Base-by-base conservation (phyloP, 495 filamentous ascomycete species). In the Choiromyces venosus region DNA sequence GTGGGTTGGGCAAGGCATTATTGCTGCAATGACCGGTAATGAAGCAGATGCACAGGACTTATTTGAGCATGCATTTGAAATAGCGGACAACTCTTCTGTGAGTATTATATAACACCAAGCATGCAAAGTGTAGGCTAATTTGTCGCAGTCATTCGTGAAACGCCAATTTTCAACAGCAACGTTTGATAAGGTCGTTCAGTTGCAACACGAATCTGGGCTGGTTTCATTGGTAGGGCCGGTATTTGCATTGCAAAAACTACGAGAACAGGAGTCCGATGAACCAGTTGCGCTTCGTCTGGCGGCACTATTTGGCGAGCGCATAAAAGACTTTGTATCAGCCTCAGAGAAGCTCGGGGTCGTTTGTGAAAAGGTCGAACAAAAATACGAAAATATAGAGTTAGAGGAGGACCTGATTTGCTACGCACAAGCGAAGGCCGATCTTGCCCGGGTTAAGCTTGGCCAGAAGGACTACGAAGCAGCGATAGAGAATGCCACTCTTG, bases 21-120 rank as follows among this genome's bases (percentile, higher is more conserved):
- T 97, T 18, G 93, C 94, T 18, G 85, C 91, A 64, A 84, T 92
- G 33, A 85, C 87, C n/a, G 92, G 91, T 1, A 89, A 96, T 71
- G 37, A 81, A 0, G 87, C 87, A 73, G 92, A 98, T 82, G 93
- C 95, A 2, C 86, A 91, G 19, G 87, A 88, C 39, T 86, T 97
- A 16, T 97, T 97, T 80, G 92, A 92, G n/a, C 95, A 99, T 83
- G 93, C 94, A 6, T 94, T 96, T 83, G 95, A 96, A 74, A 96
- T 99, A 69, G 88, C 93, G 0, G 89, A 90, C 65, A 90, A 91
- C 3, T 90, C 91, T 6, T 89, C 89, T 6, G 82, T 87, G 12
- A 65, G 73, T 70, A 25, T 16, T 35, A 16, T n/a, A 37, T 42
- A 39, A 14, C 39, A 39, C 6, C 33, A 38, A 70, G 35, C 19